Evolutionary conservation across 495 filamentous ascomycete genomes (phyloP).

Genomic region (Podospora pseudoanserina): DNA sequence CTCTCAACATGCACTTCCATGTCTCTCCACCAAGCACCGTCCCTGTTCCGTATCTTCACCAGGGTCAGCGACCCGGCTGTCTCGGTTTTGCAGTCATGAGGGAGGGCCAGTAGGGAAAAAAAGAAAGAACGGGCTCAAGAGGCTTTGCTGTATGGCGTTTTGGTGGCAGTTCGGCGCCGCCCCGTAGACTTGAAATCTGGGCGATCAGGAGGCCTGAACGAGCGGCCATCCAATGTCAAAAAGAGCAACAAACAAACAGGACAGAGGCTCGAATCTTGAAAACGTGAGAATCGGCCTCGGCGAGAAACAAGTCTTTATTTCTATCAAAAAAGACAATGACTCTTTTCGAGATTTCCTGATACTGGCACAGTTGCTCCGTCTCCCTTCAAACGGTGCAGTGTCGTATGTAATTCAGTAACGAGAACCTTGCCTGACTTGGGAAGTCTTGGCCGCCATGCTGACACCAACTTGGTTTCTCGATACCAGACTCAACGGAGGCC

Average conservation of each 20-base stretch:
- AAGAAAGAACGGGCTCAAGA: slow-evolving; percentile 22
- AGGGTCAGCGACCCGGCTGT: slow-evolving; percentile 24
- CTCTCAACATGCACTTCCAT: slow-evolving; percentile 18
- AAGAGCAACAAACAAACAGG: slow-evolving; percentile 23
- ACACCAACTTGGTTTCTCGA: not conserved
- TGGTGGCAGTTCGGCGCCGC: not conserved
- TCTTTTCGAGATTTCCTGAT: not conserved
- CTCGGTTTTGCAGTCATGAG: slow-evolving; percentile 18
- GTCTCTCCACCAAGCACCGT: slow-evolving; percentile 18
- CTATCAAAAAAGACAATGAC: not conserved
- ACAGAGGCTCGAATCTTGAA: not conserved
- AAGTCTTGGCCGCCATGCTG: slow-evolving; percentile 24
- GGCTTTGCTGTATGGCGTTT: not conserved
- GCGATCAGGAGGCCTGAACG: not conserved
- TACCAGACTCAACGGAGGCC: not conserved
- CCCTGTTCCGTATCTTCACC: slow-evolving; percentile 12
- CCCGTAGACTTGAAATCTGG: not conserved
- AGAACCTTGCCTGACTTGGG: not conserved
- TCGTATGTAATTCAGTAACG: not conserved
- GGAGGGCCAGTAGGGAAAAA: slow-evolving; percentile 11
- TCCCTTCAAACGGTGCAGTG: not conserved
- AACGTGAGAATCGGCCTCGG: not conserved
- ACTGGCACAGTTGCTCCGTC: not conserved
- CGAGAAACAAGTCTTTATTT: not conserved
- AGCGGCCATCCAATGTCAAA: slow-evolving; percentile 12